A percentile compares a stretch with the other conserved stretches of the same genome.
Conservation (phyloP, 805 yeast species). For the Priceomyces melissophilus region DNA sequence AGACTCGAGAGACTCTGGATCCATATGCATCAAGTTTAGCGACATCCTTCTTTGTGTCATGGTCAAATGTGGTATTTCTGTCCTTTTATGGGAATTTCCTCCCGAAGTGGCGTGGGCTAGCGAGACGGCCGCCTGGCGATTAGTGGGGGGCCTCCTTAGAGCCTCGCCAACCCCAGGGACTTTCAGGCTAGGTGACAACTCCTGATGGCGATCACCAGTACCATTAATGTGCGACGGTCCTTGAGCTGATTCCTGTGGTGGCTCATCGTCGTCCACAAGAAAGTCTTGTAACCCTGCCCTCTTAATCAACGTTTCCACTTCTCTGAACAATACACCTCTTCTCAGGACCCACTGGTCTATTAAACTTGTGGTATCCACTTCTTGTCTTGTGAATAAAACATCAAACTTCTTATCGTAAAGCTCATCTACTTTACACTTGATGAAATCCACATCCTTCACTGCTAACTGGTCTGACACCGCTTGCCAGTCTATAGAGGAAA, state of each 20-base stretch:
- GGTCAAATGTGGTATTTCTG: constrained; percentile 17
- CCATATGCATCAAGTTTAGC: constrained; percentile 24
- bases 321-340: constrained; percentile 7
- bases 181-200: neutral
- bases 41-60: constrained; percentile 24
- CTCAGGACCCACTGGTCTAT: constrained; percentile 5
- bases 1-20: constrained; percentile 6
- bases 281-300: constrained; percentile 7
- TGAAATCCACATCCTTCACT: constrained; percentile 12
- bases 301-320: constrained; percentile 10
- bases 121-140: too few species aligned
- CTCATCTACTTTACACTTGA: constrained; percentile 20
- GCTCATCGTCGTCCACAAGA: neutral
- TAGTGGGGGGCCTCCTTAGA: neutral
- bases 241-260: neutral
- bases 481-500: constrained; percentile 17
- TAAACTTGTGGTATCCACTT: constrained; percentile 5
- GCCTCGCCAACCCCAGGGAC: neutral
- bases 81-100: neutral
- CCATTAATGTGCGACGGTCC: neutral
- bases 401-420: constrained; percentile 14
- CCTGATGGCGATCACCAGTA: neutral
- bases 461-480: constrained; percentile 10
- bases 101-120: too few species aligned
- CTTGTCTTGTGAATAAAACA: constrained; percentile 3